Percentiles rank a stretch among this genome's conserved stretches.
These are phyloP conservation scores for Onygenales sp. DNA, from an alignment of 2,329 filamentous ascomycete species.

Conservation along the genomic window DNA sequence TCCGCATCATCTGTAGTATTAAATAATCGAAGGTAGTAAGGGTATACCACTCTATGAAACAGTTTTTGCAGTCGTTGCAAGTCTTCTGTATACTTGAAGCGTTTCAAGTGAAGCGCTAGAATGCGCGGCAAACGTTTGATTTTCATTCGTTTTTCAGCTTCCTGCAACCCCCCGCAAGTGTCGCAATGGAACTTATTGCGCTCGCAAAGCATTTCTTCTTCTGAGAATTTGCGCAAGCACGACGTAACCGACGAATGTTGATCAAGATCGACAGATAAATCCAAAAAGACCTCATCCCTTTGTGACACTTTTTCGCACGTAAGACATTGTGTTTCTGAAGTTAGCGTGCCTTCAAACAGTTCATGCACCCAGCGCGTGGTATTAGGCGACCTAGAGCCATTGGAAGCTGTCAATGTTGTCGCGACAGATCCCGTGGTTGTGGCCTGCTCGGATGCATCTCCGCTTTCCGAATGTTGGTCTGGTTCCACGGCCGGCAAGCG, in stretches of 20 bases:
- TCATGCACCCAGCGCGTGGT: constrained; percentile 91
- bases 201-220: constrained; percentile 97
- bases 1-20: constrained; percentile 95
- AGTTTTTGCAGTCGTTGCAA: constrained; percentile 88
- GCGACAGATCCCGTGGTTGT: constrained; percentile 35
- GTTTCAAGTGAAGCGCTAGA: constrained; percentile 83
- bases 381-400: constrained; percentile 45
- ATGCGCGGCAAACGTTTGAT: constrained; percentile 91
- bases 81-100: constrained; percentile 98
- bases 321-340: constrained; percentile 91
- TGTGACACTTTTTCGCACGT: constrained; percentile 95
- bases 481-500: constrained; percentile 20
- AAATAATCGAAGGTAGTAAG: constrained; percentile 91
- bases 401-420: constrained; percentile 21
- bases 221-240: constrained; percentile 89
- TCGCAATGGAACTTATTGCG: constrained; percentile 99
- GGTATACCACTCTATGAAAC: constrained; percentile 93
- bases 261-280: constrained; percentile 90
- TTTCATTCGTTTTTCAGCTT: constrained; percentile 99
- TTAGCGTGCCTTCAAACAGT: constrained; percentile 88
- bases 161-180: constrained; percentile 89
- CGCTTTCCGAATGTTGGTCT: constrained; percentile 34
- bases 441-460: constrained; percentile 40
- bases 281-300: constrained; percentile 88
- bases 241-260: constrained; percentile 94